A percentile compares a stretch with the other conserved stretches of the same genome.
Conservation (phyloP, 768 basidiomycete genomes). For the Daedalea quercina region DNA sequence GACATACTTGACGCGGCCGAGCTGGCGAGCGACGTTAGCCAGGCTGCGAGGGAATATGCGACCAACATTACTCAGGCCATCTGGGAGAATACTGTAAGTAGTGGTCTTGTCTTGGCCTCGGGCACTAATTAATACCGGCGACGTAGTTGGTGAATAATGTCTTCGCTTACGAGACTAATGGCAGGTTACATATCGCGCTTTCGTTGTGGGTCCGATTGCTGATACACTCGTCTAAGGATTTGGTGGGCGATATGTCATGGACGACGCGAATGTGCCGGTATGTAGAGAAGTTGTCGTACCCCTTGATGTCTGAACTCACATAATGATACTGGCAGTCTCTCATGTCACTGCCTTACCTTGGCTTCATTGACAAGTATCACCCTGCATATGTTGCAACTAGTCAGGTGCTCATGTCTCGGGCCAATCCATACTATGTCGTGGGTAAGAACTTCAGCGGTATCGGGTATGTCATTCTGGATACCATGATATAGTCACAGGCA, state of each 20-base stretch:
- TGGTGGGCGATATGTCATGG: constrained; percentile 73
- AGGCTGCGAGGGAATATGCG: constrained; percentile 51
- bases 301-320: neutral
- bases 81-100: constrained; percentile 51
- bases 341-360: constrained; percentile 74
- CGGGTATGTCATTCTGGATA: constrained; percentile 39
- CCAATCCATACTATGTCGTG: constrained; percentile 65
- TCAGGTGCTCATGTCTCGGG: constrained; percentile 49
- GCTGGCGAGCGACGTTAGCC: constrained; percentile 43
- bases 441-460: constrained; percentile 61
- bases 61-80: constrained; percentile 51
- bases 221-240: constrained; percentile 34
- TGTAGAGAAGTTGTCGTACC: constrained; percentile 17
- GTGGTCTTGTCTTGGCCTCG: constrained; percentile 7
- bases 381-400: constrained; percentile 60
- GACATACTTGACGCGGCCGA: constrained; percentile 46
- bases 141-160: constrained; percentile 52
- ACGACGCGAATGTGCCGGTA: constrained; percentile 81
- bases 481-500: neutral
- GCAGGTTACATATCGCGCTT: constrained; percentile 22
- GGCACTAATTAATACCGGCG: neutral
- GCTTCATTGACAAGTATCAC: constrained; percentile 58
- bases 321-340: constrained; percentile 42
- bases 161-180: constrained; percentile 77
- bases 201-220: neutral